Conservation (phyloP, 208 protist species). For the Acanthamoeba divionensis region DNA sequence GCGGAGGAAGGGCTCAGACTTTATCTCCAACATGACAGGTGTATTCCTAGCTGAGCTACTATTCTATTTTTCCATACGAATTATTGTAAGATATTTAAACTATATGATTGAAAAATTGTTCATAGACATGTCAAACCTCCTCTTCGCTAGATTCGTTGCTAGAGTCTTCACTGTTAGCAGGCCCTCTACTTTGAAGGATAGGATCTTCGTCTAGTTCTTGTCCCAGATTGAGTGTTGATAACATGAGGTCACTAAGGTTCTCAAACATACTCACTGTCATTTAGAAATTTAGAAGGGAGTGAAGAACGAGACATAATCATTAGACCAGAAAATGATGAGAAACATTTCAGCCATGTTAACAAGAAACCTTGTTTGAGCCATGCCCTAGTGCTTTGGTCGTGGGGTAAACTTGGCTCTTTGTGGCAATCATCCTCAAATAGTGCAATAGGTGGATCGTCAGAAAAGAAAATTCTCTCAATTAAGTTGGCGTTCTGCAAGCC, state of each 20-base stretch:
- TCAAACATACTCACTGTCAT: conserved; percentile 35
- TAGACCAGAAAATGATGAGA: not conserved
- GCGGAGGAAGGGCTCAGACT: no score
- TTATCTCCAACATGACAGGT: no score
- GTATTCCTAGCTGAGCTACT: not conserved
- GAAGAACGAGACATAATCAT: not conserved
- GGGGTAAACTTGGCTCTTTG: not conserved
- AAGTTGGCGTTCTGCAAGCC: not conserved
- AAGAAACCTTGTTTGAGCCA: conserved; percentile 51
- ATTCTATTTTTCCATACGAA: not conserved
- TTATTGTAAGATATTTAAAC: not conserved
- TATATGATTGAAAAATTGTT: not conserved
- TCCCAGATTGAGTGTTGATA: conserved; percentile 48
- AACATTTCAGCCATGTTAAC: not conserved
- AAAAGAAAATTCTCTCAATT: conserved; percentile 48
- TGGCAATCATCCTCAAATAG: not conserved
- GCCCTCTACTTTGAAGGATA: not conserved
- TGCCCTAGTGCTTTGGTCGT: not conserved
- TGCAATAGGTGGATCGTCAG: conserved; percentile 19
- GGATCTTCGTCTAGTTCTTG: not conserved
- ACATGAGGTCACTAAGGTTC: conserved; percentile 38
- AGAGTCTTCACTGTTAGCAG: not conserved
- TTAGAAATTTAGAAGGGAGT: no score
- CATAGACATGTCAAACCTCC: not conserved
- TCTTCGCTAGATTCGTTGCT: conserved; percentile 1